Base-by-base conservation (phyloP, 306 rosid genomes). In the Begonia masoniana region DNA sequence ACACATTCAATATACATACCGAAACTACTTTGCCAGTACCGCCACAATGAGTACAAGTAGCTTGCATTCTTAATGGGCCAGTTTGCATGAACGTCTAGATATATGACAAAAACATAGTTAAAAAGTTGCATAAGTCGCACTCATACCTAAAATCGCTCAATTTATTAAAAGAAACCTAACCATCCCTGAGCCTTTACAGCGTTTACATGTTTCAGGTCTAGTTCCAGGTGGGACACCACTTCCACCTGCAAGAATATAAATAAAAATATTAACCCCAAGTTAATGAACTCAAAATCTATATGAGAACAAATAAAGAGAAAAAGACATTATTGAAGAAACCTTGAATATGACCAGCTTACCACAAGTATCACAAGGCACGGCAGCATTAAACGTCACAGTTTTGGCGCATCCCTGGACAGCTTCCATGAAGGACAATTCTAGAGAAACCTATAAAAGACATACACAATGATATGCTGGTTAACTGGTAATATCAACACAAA, bases 181-280 rank as follows among this genome's bases (percentile, higher is more conserved):
- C 86, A 76, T 70, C 56, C 97, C 97, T 43, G 94, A 71, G 31
- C 97, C 97, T 76, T 71, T 82, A 64, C 95, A 88, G 63, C 84
- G 93, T 57, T 74, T 75, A 61, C 97, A 88, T 15, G 94, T 73
- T 73, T 88, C 93, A 19, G 88, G 97, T 79, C 80, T 77, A 19
- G 92, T 85, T 69, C 97, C 95, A 63, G 95, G 95, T 23, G 97
- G 93, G 61, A 82, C 97, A 54, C 97, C 97, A 67, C 84, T 80
- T 13, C 97, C 97, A 67, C 95, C 97, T 88, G 39, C 39, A 31
- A 31, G 9, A 31, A 31, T 7, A 31, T 31, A 31, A 31, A 31
- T 31, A 31, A 31, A 6, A 31, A 31, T 31, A 6, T 26, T 6
- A 2, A 1, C 35, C 35, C 9, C 39, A 12, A 41, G 51, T 17